Evolutionary conservation across 306 rosid genomes (phyloP).

Genomic region (Quercus bicolor): DNA sequence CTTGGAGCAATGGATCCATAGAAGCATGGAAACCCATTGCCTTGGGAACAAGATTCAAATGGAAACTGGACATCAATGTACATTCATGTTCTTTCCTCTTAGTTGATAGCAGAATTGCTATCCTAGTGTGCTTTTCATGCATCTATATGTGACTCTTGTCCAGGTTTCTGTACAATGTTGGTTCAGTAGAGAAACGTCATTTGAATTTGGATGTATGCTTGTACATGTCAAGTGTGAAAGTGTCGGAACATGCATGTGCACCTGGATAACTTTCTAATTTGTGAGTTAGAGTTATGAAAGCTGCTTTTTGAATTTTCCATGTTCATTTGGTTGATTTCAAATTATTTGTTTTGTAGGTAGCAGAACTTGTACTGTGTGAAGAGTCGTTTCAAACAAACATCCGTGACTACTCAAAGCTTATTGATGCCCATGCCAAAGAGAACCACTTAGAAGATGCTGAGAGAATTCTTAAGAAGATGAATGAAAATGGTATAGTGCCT

Average conservation of each 20-base stretch:
- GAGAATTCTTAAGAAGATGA: slow-evolving; percentile 70
- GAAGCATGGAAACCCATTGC: not conserved
- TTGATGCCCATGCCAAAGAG: slow-evolving; percentile 63
- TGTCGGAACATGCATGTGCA: slow-evolving; percentile 13
- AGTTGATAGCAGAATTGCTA: not conserved
- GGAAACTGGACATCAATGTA: not conserved
- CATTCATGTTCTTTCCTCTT: not conserved
- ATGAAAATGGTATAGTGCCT: slow-evolving; percentile 48
- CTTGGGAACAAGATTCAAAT: not conserved
- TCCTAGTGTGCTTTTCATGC: not conserved
- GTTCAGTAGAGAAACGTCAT: not conserved
- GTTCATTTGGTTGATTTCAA: slow-evolving; percentile 22
- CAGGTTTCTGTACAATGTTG: not conserved
- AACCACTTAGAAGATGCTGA: slow-evolving; percentile 61
- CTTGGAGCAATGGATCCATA: not conserved
- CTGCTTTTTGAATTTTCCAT: slow-evolving; percentile 9
- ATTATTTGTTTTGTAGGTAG: slow-evolving; percentile 53
- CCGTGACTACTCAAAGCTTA: slow-evolving; percentile 73
- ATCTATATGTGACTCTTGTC: too few relatives aligned
- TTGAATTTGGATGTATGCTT: not conserved
- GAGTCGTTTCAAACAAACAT: slow-evolving; percentile 70
- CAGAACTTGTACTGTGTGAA: slow-evolving; percentile 63
- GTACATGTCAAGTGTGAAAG: not conserved
- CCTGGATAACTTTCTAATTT: not conserved
- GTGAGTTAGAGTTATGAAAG: slow-evolving; percentile 2